phyloP scores from a whole-genome alignment of 306 rosid genomes.

The Gillenia trifoliata region DNA sequence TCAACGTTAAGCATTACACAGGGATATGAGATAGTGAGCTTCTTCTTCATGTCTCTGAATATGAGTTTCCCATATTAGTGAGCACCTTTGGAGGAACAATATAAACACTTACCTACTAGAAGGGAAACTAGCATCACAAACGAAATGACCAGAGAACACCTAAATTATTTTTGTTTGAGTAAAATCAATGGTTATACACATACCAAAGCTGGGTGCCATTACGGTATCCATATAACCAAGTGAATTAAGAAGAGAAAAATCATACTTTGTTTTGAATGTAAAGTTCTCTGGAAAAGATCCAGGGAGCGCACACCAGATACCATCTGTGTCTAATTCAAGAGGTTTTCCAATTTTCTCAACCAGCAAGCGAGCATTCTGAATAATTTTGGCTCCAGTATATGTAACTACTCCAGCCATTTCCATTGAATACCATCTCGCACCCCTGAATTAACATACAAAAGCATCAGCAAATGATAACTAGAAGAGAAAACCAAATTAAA shows the following conservation, averaged over 20 bases:
- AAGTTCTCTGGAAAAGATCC: slow-evolving; percentile 97
- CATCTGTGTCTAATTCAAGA: slow-evolving; percentile 95
- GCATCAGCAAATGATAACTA: slow-evolving; percentile 8
- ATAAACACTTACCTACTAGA: slow-evolving; percentile 11
- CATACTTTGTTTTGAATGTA: slow-evolving; percentile 86
- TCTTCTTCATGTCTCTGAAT: slow-evolving; percentile 78
- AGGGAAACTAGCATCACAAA: slow-evolving; percentile 1
- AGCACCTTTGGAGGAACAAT: slow-evolving; percentile 23
- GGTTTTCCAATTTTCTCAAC: slow-evolving; percentile 98
- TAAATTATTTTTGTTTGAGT: slow-evolving; percentile 5
- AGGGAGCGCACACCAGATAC: slow-evolving; percentile 98
- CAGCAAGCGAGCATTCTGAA: slow-evolving; percentile 91
- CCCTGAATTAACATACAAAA: slow-evolving; percentile 50
- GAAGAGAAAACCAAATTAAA: slow-evolving; percentile 5
- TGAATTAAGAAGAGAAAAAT: slow-evolving; percentile 15
- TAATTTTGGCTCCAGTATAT: slow-evolving; percentile 98
- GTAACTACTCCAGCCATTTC: slow-evolving; percentile 99
- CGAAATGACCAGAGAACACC: neutral
- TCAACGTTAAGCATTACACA: slow-evolving; percentile 99
- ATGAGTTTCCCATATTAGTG: slow-evolving; percentile 17
- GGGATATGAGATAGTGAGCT: slow-evolving; percentile 96
- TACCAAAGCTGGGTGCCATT: neutral
- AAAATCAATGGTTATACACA: neutral
- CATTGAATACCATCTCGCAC: slow-evolving; percentile 99
- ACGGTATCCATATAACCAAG: slow-evolving; percentile 9